Base-by-base conservation (phyloP, 768 basidiomycete genomes). In the Boletus edulis region DNA sequence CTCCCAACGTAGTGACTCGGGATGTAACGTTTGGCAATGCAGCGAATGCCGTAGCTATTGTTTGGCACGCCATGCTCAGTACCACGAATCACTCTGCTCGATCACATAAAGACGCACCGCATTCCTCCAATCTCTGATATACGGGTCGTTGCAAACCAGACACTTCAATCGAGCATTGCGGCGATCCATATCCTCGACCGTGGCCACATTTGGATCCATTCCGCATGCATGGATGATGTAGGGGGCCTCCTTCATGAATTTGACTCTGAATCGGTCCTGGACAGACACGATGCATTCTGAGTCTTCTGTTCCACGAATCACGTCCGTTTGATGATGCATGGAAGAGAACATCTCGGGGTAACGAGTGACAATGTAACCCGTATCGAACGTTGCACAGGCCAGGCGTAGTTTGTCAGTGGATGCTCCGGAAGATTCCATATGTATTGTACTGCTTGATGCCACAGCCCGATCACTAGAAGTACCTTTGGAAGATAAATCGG, bases 181-280 rank as follows among this genome's bases (percentile, higher is more conserved):
- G 44, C 43, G 35, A 32, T 53, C 56, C 51, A 49, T 40, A 14
- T 57, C 51, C 18, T 51, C 31, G 13, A 39, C 29, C 2, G 52
- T 52, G 35, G 51, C 43, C 13, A 45, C 43, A 10, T 20, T 29
- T 2, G 51, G 43, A 29, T 52, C 52, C 17, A 57, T 24, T 2
- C 56, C 55, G 40, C 55, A 51, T 2, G 49, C 31, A 22, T 29
- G 18, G 3, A 56, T 44, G n/a, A 56, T 42, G 18, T 56, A 42
- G 0, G 44, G 29, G 1, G 55, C 55, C 1, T 39, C 49, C 9
- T 24, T 11, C 8, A 56, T 1, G n/a, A 51, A 56, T 15, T 18
- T 35, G 34, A 56, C 20, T 8, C 17, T 6, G 15, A 34, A 46
- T 27, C 29, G 48, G 3, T 8, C 4, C 11, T 7, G 1, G 42